Conservation (phyloP, 352 stramenopile species). For the Phytophthora pisi region DNA sequence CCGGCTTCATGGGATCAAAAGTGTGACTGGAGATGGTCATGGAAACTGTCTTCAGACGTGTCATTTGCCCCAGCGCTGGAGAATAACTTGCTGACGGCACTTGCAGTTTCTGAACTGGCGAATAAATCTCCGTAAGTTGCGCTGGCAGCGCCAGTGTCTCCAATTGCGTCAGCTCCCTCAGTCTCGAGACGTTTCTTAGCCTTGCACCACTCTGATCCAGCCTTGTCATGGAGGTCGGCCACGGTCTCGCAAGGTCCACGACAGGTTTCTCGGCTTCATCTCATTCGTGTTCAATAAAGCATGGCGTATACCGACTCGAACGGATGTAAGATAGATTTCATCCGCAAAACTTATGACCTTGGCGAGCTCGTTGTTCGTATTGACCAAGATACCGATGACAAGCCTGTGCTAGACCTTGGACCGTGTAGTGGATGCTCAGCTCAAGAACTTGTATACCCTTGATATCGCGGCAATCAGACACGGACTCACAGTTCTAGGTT, state of each 20-base stretch:
- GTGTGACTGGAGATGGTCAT: no score
- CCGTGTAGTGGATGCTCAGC: background rate
- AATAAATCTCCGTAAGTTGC: background rate
- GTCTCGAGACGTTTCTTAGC: no score
- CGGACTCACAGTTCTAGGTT: background rate
- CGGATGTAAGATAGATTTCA: background rate
- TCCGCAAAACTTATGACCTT: background rate
- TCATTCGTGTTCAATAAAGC: no score
- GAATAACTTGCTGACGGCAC: background rate
- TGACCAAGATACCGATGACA: background rate
- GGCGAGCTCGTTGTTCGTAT: background rate
- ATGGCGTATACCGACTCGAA: background rate
- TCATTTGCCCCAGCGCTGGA: background rate
- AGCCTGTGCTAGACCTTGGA: background rate
- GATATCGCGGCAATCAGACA: no score
- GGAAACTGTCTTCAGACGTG: background rate
- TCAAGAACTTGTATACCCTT: background rate
- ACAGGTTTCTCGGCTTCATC: no score
- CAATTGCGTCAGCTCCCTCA: no score
- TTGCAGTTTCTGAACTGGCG: background rate
- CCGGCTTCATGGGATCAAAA: no score
- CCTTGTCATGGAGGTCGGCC: no score
- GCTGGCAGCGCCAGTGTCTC: no score
- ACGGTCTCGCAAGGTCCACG: no score
- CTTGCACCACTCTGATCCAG: no score